Percentiles rank a stretch among this genome's conserved stretches.
Evolutionary conservation across 352 stramenopile species (phyloP).

Genomic region (Phytophthora meadii): DNA sequence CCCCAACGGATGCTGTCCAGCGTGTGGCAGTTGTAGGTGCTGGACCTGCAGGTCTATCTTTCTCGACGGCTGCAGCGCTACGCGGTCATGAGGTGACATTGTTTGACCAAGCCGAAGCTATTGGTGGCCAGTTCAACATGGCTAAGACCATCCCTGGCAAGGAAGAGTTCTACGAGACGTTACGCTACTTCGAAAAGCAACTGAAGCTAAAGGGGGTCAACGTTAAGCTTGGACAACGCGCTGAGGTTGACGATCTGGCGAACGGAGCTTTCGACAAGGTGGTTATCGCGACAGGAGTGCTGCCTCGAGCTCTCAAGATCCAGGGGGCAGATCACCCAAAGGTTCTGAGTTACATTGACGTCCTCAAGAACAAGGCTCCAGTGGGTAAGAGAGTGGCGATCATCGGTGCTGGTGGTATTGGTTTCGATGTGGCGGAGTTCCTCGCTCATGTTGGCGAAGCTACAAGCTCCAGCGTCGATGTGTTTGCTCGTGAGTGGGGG

Average conservation of each 20-base stretch:
- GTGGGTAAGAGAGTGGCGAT: slow-evolving; percentile 95
- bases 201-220: slow-evolving; percentile 88
- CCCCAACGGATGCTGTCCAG: slow-evolving; percentile 49
- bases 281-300: slow-evolving; percentile 96
- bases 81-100: slow-evolving; percentile 95
- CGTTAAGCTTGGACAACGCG: slow-evolving; percentile 70
- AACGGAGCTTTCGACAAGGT: slow-evolving; percentile 88
- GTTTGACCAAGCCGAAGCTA: slow-evolving; percentile 89
- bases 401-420: slow-evolving; percentile 97
- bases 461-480: slow-evolving; percentile 70
- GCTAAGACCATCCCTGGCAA: slow-evolving; percentile 97
- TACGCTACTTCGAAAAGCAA: slow-evolving; percentile 95
- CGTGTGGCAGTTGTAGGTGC: slow-evolving; percentile 93
- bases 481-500: slow-evolving; percentile 95
- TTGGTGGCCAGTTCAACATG: slow-evolving; percentile 98
- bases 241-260: slow-evolving; percentile 61
- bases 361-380: slow-evolving; percentile 89
- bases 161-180: slow-evolving; percentile 98
- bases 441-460: slow-evolving; percentile 86
- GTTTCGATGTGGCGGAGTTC: slow-evolving; percentile 98
- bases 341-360: slow-evolving; percentile 96
- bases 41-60: slow-evolving; percentile 94
- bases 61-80: slow-evolving; percentile 85
- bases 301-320: slow-evolving; percentile 90
- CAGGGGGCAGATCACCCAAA: slow-evolving; percentile 90